A percentile compares a stretch with the other conserved stretches of the same genome.
Conservation (phyloP, 1,284 basidiomycete genomes). For the Spongispora temasekensis region DNA sequence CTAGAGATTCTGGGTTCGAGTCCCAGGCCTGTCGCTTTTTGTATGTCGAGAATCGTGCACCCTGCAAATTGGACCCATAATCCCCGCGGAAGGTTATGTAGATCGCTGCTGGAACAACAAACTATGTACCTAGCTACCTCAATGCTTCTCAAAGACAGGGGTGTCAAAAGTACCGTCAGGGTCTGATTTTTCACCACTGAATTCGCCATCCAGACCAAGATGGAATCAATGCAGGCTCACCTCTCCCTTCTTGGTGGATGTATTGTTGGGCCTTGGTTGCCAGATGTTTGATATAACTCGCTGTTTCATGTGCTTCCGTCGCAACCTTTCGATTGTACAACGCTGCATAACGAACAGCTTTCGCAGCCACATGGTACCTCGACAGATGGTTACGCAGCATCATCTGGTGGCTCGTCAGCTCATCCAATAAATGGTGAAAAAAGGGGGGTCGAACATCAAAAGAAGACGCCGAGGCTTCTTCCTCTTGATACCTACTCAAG, state of each 20-base stretch:
- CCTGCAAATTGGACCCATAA: not conserved
- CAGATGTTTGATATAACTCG: conserved; percentile 55
- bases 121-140: not conserved
- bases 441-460: conserved; percentile 49
- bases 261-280: conserved; percentile 56
- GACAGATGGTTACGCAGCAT: conserved; percentile 69
- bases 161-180: conserved; percentile 50
- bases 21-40: conserved; percentile 53
- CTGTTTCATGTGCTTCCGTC: conserved; percentile 52
- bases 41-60: too few species aligned
- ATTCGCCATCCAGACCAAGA: not conserved
- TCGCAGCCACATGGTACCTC: conserved; percentile 61
- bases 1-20: conserved; percentile 56
- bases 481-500: conserved; percentile 65
- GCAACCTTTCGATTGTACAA: conserved; percentile 52
- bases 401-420: conserved; percentile 47
- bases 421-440: not conserved
- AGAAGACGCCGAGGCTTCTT: conserved; percentile 70
- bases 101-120: too few species aligned
- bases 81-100: too few species aligned
- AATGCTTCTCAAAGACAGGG: conserved; percentile 38
- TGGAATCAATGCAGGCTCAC: conserved; percentile 30
- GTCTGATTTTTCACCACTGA: conserved; percentile 35
- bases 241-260: conserved; percentile 56
- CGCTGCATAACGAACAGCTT: conserved; percentile 57